These are phyloP conservation scores for Phytophthora citricola DNA, from an alignment of 352 stramenopile species.

Conservation along the genomic window DNA sequence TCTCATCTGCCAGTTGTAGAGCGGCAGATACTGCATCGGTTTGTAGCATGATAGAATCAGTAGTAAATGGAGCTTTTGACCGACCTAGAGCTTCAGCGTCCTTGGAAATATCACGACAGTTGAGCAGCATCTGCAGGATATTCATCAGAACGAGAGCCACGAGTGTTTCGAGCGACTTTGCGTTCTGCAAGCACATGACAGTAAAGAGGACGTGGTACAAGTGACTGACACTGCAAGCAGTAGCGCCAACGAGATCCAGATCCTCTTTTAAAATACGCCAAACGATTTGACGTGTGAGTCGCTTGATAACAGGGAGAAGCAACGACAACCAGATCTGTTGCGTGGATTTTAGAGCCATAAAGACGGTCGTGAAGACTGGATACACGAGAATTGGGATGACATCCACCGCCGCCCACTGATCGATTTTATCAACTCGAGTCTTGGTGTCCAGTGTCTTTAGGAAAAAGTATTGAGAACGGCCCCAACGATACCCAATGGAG, in stretches of 20 bases:
- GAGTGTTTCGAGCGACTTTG: conserved; percentile 40
- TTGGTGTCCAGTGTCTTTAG: conserved; percentile 1
- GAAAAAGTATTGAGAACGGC: conserved; percentile 11
- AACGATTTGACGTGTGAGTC: conserved; percentile 25
- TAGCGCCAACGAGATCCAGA: conserved; percentile 32
- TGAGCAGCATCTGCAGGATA: conserved; percentile 32
- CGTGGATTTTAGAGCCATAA: conserved; percentile 25
- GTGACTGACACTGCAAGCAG: conserved; percentile 29
- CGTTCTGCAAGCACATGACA: conserved; percentile 44
- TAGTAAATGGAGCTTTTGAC: not conserved
- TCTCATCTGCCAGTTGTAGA: conserved; percentile 7
- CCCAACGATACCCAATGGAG: conserved; percentile 15
- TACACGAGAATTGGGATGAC: conserved; percentile 39
- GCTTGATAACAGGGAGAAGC: conserved; percentile 44
- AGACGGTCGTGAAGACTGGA: conserved; percentile 36
- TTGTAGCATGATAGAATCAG: conserved; percentile 9
- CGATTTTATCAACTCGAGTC: conserved; percentile 14
- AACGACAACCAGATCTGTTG: conserved; percentile 42
- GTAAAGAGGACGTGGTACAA: conserved; percentile 53
- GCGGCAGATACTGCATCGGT: conserved; percentile 6
- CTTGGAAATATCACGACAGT: conserved; percentile 18
- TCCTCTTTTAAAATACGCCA: conserved; percentile 23
- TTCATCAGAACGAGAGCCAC: conserved; percentile 31
- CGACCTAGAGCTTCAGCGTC: not conserved
- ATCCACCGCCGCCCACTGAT: conserved; percentile 19